Conservation (phyloP, 768 basidiomycete genomes). For the Dentipellis fragilis region DNA sequence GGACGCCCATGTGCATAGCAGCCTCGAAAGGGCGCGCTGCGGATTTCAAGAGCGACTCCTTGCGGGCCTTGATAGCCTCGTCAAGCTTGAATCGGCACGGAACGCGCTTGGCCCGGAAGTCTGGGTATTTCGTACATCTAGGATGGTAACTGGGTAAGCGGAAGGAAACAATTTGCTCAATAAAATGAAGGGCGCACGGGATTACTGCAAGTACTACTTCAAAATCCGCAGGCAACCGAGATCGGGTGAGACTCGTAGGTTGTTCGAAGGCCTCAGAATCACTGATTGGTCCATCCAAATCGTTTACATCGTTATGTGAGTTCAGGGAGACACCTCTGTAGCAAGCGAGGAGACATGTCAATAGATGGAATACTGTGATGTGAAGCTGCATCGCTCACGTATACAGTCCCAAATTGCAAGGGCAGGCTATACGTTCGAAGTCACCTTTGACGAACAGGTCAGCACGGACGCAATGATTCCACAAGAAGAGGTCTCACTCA, state of each 20-base stretch:
- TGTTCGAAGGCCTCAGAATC: background rate
- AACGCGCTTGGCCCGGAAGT: background rate
- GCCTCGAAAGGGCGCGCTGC: background rate
- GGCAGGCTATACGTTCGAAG: background rate
- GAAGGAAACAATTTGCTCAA: background rate
- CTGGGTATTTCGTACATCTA: background rate
- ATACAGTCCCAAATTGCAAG: background rate
- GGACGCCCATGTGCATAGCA: background rate
- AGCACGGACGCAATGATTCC: too few species aligned
- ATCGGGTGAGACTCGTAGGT: background rate
- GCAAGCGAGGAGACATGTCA: background rate
- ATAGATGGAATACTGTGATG: background rate
- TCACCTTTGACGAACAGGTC: background rate
- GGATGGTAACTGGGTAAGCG: background rate
- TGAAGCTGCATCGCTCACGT: background rate
- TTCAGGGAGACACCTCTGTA: background rate
- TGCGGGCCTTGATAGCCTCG: background rate
- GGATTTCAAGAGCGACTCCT: background rate
- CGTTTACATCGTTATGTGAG: background rate
- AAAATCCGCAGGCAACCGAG: background rate
- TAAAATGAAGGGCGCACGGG: background rate
- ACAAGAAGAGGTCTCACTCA: too few species aligned
- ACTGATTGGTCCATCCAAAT: background rate
- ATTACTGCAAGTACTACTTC: background rate
- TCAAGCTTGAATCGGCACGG: background rate